A percentile compares a stretch with the other conserved stretches of the same genome.
Evolutionary conservation across 129 eudicot genomes (phyloP).

Genomic region (Sambucus nigra): DNA sequence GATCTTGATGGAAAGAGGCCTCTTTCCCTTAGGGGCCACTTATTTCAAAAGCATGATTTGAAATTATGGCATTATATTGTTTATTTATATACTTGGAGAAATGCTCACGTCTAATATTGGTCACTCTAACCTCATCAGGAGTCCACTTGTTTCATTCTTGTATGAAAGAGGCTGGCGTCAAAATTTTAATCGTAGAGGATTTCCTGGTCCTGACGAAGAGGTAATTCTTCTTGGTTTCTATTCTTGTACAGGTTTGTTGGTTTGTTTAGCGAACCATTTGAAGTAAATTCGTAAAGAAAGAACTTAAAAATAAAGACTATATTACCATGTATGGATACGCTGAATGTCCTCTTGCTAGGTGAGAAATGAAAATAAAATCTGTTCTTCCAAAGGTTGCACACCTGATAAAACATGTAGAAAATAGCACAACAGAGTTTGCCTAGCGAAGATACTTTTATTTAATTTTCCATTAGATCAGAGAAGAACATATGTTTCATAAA

Average conservation of each 20-base stretch:
- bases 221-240: constrained; percentile 16
- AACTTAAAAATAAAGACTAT: not conserved
- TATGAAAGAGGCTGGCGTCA: constrained; percentile 99
- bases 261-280: not conserved
- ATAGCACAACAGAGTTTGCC: too few species aligned
- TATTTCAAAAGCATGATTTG: not conserved
- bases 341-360: not conserved
- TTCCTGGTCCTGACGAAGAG: constrained; percentile 97
- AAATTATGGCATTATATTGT: too few species aligned
- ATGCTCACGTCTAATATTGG: constrained; percentile 4
- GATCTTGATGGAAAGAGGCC: too few species aligned
- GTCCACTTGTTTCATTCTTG: constrained; percentile 78
- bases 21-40: too few species aligned
- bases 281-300: not conserved
- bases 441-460: too few species aligned
- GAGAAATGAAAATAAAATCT: too few species aligned
- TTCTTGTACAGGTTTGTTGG: not conserved
- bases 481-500: too few species aligned
- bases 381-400: too few species aligned
- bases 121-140: constrained; percentile 33
- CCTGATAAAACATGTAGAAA: too few species aligned
- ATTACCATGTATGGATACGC: not conserved
- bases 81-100: not conserved
- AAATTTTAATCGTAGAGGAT: constrained; percentile 63
- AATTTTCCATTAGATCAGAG: too few species aligned